Evolutionary conservation across 768 basidiomycete species (phyloP).

Genomic region (Artomyces pyxidatus): DNA sequence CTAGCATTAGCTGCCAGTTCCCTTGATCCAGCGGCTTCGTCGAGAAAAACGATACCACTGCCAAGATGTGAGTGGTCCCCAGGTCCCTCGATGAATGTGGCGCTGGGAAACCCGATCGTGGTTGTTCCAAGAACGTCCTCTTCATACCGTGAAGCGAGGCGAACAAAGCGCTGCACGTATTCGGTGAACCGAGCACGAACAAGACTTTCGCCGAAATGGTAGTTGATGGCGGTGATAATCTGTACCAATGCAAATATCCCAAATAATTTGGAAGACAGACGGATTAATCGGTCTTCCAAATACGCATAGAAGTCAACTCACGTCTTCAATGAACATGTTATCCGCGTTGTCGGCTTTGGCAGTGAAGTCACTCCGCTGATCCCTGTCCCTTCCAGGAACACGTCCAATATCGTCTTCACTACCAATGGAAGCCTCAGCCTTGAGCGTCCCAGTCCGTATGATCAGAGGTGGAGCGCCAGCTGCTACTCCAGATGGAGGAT

Average conservation of each 20-base stretch:
- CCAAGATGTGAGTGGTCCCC: slow-evolving; percentile 50
- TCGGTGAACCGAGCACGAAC: slow-evolving; percentile 88
- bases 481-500: slow-evolving; percentile 29
- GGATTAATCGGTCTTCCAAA: too few species aligned
- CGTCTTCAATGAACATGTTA: slow-evolving; percentile 90
- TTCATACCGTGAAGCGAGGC: slow-evolving; percentile 86
- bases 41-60: slow-evolving; percentile 71
- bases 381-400: slow-evolving; percentile 39
- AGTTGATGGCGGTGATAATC: slow-evolving; percentile 82
- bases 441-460: slow-evolving; percentile 52
- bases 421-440: slow-evolving; percentile 51
- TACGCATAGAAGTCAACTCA: slow-evolving; percentile 32
- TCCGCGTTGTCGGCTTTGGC: slow-evolving; percentile 61
- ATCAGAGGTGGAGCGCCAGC: slow-evolving; percentile 32
- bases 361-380: slow-evolving; percentile 42
- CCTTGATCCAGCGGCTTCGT: slow-evolving; percentile 54
- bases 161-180: slow-evolving; percentile 80
- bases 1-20: slow-evolving; percentile 73
- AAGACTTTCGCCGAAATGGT: slow-evolving; percentile 84
- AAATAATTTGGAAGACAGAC: not conserved
- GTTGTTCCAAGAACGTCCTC: slow-evolving; percentile 71
- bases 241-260: slow-evolving; percentile 21
- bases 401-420: slow-evolving; percentile 71
- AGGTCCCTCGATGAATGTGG: slow-evolving; percentile 38
- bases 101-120: slow-evolving; percentile 62